Conservation (phyloP, 1,284 basidiomycete species). For the Coniferiporia sulphurascens region DNA sequence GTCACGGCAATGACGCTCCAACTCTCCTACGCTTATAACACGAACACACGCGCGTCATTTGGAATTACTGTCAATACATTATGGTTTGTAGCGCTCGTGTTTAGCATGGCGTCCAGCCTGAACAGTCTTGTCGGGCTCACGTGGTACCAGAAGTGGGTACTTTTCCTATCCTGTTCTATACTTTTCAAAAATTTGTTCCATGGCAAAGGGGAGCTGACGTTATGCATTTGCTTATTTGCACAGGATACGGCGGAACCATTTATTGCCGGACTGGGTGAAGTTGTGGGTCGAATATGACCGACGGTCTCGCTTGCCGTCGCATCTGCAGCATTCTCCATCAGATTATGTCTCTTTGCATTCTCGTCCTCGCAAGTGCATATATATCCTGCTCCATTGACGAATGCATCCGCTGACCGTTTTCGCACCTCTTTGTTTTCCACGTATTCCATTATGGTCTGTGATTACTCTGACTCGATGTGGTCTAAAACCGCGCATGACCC, state of each 20-base stretch:
- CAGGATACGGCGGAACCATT: neutral
- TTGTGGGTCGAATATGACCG: neutral
- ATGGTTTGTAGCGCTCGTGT: slow-evolving; percentile 25
- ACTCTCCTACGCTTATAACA: slow-evolving; percentile 12
- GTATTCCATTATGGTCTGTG: no score
- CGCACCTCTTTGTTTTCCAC: no score
- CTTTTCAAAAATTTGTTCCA: no score
- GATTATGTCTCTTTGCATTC: neutral
- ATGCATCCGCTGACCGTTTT: no score
- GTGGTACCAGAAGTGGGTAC: neutral
- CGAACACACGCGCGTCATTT: neutral
- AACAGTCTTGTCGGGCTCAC: slow-evolving; percentile 20
- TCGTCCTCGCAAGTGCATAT: neutral
- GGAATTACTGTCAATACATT: slow-evolving; percentile 20
- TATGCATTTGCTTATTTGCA: no score
- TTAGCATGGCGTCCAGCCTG: slow-evolving; percentile 25
- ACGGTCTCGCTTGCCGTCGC: neutral
- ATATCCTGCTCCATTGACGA: no score
- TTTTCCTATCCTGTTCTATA: no score
- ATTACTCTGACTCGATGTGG: no score
- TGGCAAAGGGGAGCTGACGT: no score
- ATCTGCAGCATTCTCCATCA: neutral
- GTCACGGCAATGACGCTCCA: slow-evolving; percentile 22
- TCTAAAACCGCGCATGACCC: no score
- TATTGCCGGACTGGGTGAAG: neutral